A percentile compares a stretch with the other conserved stretches of the same genome.
Evolutionary conservation across 2,329 filamentous ascomycete genomes (phyloP).

Genomic region (Cytospora piceae): DNA sequence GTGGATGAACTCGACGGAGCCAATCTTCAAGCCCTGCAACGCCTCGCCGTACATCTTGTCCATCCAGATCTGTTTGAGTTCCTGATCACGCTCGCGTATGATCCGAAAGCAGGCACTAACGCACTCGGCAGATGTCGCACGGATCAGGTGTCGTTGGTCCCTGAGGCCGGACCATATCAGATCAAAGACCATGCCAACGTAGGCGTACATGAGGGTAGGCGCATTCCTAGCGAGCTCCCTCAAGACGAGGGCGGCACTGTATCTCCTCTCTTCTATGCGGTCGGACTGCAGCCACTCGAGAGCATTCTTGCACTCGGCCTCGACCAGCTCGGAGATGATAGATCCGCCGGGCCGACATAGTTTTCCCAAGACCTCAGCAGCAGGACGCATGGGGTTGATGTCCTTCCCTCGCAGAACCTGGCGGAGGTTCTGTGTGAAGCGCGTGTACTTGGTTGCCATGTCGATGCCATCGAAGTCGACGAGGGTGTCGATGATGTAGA

Average conservation of each 20-base stretch:
- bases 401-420: conserved; percentile 89
- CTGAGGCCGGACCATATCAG: conserved; percentile 94
- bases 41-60: conserved; percentile 88
- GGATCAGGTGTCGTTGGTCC: conserved; percentile 87
- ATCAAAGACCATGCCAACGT: conserved; percentile 93
- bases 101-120: conserved; percentile 96
- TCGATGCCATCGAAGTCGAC: conserved; percentile 98
- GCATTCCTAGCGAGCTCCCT: conserved; percentile 91
- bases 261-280: conserved; percentile 87
- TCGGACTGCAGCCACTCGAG: conserved; percentile 97
- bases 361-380: conserved; percentile 85
- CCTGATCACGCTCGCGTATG: conserved; percentile 87
- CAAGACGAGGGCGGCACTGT: conserved; percentile 88
- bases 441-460: conserved; percentile 87
- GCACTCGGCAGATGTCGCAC: conserved; percentile 88
- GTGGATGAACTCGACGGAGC: conserved; percentile 85
- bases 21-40: conserved; percentile 75
- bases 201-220: conserved; percentile 92
- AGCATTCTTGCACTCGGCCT: conserved; percentile 94
- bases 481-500: conserved; percentile 87
- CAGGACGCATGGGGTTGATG: conserved; percentile 85
- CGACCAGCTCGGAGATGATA: conserved; percentile 91
- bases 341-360: conserved; percentile 91
- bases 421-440: conserved; percentile 89
- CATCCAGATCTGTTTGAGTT: conserved; percentile 87